Evolutionary conservation across 257 asterid genomes (phyloP).

Genomic region (Nicotiana tabacum): DNA sequence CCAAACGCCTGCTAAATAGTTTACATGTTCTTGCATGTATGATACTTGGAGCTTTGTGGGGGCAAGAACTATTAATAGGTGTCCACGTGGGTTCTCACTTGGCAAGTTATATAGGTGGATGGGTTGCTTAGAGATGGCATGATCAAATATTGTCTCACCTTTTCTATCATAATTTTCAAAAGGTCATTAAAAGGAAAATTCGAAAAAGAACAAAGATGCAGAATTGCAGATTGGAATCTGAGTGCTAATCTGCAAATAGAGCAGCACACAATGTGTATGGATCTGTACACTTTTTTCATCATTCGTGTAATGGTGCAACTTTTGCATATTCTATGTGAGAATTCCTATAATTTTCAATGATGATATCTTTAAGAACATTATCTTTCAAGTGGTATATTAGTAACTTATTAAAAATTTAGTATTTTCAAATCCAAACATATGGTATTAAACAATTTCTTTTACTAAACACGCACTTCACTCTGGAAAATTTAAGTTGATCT

Average conservation of each 20-base stretch:
- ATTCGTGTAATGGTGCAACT: background rate
- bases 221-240: background rate
- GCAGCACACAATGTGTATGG: background rate
- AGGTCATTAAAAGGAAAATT: background rate
- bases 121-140: background rate
- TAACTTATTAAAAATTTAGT: background rate
- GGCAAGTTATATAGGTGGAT: background rate
- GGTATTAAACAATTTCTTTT: no score
- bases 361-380: background rate
- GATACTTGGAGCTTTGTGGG: constrained; percentile 1
- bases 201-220: background rate
- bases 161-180: background rate
- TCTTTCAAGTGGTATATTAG: background rate
- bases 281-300: background rate
- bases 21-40: background rate
- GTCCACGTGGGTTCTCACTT: constrained; percentile 2
- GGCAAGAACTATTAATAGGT: background rate
- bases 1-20: no score
- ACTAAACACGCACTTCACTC: background rate
- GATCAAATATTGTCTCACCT: background rate
- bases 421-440: background rate
- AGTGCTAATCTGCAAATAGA: constrained; percentile 1
- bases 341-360: background rate
- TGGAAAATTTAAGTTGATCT: background rate
- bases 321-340: background rate